Base-by-base conservation (phyloP, 2,329 filamentous ascomycete species). In the Ceratocystis destructans region DNA sequence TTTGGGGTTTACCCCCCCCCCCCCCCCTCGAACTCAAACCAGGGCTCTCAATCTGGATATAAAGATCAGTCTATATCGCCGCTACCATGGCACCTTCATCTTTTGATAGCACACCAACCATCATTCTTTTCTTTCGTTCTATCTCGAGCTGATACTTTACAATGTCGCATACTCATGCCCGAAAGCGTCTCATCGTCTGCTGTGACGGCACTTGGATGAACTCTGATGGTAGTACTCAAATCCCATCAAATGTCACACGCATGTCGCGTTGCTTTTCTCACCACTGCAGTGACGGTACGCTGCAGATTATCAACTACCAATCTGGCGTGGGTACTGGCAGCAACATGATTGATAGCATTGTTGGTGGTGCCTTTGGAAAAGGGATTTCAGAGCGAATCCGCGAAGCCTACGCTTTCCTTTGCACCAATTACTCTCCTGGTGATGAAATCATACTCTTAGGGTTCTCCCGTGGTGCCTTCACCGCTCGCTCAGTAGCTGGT, bases 341-440 rank as follows among this genome's bases (percentile, higher is more conserved):
- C 69, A 78, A 77, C 57, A 69, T 76, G 37, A 65, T 82, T n/a
- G 80, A 83, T 66, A 75, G 76, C 57, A 69, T 84, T 17, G 78
- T 79, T 0, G 82, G 82, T 5, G 82, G 82, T 55, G 79, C 80
- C 1, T 82, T 84, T 70, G 82, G 82, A 1, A 73, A 77, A 17
- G 82, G 82, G 1, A 78, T 85, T 53, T 76, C 78, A 31, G 81
- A 87, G 75, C 73, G 76, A 66, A 79, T 87, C 64, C 79, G 83
- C 12, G 83, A 86, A 72, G 81, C 83, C 1, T 87, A 87, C 71
- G 77, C 80, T 3, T 87, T 85, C 71, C 75, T 86, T 1, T 84
- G 82, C 65, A 79, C 81, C 70, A 87, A 86, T 73, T 86, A 85
- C 70, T 77, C 78, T 65, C 78, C 79, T 64, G 81, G 81, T 2